phyloP scores from a whole-genome alignment of 371 early-diverging fungal species.

The Mucor lusitanicus region DNA sequence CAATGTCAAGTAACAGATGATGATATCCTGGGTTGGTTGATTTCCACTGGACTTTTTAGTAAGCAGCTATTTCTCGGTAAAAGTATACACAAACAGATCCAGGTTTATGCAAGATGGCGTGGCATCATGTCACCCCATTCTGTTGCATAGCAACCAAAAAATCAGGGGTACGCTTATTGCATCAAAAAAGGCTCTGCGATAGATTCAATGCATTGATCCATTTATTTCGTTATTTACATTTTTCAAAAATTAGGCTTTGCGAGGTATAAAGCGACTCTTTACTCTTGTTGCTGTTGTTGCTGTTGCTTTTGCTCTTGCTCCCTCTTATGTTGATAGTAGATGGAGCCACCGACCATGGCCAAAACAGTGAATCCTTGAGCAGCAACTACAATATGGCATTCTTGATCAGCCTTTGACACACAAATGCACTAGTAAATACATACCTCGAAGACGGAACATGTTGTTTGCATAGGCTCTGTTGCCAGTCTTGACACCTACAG shows the following conservation, averaged over 20 bases:
- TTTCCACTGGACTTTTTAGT: no score
- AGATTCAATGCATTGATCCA: background rate
- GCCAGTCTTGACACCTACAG: constrained; percentile 49
- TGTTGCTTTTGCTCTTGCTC: constrained; percentile 20
- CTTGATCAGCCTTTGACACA: background rate
- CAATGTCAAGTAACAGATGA: no score
- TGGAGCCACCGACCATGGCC: constrained; percentile 51
- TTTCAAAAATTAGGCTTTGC: background rate
- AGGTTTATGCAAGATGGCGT: background rate
- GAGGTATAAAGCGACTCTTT: background rate
- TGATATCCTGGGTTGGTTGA: no score
- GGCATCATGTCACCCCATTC: background rate
- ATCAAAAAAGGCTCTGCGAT: background rate
- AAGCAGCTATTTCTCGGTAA: background rate
- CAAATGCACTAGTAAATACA: background rate
- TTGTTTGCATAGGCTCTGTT: constrained; percentile 51
- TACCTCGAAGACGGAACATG: constrained; percentile 56
- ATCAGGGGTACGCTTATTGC: background rate
- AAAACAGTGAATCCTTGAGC: constrained; percentile 50
- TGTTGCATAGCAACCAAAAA: background rate
- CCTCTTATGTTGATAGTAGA: constrained; percentile 43
- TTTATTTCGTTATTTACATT: background rate
- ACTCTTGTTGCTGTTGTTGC: background rate
- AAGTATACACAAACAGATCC: background rate
- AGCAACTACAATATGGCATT: constrained; percentile 29